A percentile compares a stretch with the other conserved stretches of the same genome.
phyloP scores from a whole-genome alignment of 78 protist species.

The Isochrysis galbana region DNA sequence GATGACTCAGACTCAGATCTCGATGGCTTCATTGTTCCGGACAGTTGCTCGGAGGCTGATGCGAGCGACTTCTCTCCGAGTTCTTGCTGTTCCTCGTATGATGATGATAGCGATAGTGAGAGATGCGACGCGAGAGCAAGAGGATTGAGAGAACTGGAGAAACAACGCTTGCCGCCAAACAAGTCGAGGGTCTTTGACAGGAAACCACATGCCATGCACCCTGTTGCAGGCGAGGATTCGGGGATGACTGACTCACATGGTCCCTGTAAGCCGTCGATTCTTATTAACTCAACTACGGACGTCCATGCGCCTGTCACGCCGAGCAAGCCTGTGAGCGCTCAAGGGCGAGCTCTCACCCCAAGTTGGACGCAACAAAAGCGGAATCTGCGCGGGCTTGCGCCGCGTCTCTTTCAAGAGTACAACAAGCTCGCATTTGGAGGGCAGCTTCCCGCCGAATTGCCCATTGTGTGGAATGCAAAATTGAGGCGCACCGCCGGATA shows the following conservation, averaged over 20 bases:
- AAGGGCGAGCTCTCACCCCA: not conserved
- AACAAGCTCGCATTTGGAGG: slow-evolving; percentile 8
- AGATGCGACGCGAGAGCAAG: too few relatives aligned
- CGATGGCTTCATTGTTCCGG: slow-evolving; percentile 1
- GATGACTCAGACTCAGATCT: not conserved
- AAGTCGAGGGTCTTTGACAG: too few relatives aligned
- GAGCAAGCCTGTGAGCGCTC: not conserved
- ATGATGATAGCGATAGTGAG: too few relatives aligned
- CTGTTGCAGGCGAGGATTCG: not conserved
- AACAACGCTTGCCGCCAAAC: too few relatives aligned
- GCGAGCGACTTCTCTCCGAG: too few relatives aligned
- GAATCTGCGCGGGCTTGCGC: not conserved
- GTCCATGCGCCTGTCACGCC: not conserved
- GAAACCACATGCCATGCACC: not conserved
- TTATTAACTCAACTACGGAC: not conserved
- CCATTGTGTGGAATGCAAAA: not conserved
- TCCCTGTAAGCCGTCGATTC: not conserved
- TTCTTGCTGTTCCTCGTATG: too few relatives aligned
- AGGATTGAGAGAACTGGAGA: too few relatives aligned
- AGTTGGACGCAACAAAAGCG: not conserved
- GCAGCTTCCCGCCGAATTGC: not conserved
- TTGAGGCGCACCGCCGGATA: slow-evolving; percentile 7
- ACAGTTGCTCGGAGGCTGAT: not conserved
- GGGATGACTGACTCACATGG: not conserved
- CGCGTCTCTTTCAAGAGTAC: not conserved